Evolutionary conservation across 257 asterid genomes (phyloP), one percentile per base, ranked within the genome.

Genomic region (Solanum pennellii): DNA sequence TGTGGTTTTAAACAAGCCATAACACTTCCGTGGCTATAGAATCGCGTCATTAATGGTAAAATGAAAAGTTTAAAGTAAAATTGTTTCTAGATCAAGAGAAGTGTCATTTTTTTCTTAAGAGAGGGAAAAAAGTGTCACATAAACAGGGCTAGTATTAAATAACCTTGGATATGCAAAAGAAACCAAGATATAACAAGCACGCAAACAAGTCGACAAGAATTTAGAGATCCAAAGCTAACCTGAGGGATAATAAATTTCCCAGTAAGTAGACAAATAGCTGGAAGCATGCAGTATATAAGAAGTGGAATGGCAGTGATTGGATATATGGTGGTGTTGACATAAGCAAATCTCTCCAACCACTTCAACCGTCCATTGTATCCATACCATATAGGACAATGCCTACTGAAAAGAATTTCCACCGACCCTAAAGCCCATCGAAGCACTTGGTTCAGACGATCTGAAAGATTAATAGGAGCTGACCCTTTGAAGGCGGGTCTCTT

Each of bases 401-500:
- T 91, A 89, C 99, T 96, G 84, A 96, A 91, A 39, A 96, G 93
- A 91, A 96, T 96, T 88, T 96, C 99, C 86, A 96, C 99, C 6
- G 99, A 96, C 29, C 99, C 99, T 91, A 96, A 88, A 88, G 99
- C 99, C 99, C 99, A 96, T 49, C 99, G 97, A 87, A 96, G 98
- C 93, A 96, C 99, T 92, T 96, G 99, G 90, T 94, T 95, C 87
- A 96, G 89, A 91, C 99, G 98, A 93, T 96, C 99, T 12, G 99
- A 96, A 89, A 96, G 99, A 93, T 96, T 96, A 49, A 96, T 96
- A 73, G 99, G 99, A 89, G 99, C 99, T 72, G 99, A 96, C 80
- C 98, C 99, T 90, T 96, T 96, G 90, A 96, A 96, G 89, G 99
- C 99, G 37, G 99, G 93, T 86, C 98, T 93, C 15, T 90, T 89